phyloP scores from a whole-genome alignment of 306 rosid genomes.

The Malus domestica region DNA sequence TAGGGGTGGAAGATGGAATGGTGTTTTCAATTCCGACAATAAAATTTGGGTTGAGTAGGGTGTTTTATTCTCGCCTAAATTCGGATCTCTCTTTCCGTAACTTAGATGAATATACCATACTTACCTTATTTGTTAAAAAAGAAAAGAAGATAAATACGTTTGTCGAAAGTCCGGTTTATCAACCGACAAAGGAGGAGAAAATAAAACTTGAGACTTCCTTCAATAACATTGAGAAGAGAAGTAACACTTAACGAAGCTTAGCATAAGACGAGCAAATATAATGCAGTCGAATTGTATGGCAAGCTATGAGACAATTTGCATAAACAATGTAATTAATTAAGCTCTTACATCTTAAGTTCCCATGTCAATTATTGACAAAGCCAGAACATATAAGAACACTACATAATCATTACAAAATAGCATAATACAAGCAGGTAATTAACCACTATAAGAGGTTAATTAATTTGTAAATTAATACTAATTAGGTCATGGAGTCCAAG shows the following conservation, averaged over 20 bases:
- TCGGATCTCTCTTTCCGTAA: no score
- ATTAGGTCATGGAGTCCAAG: slow-evolving; percentile 26
- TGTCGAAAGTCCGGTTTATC: no score
- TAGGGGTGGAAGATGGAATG: no score
- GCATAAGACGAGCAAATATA: no score
- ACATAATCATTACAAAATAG: not conserved
- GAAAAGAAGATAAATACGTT: no score
- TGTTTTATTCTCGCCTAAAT: no score
- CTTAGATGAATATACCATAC: no score
- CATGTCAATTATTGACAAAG: not conserved
- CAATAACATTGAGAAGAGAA: not conserved
- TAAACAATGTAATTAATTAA: not conserved
- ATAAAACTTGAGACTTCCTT: not conserved
- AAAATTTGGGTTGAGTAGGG: no score
- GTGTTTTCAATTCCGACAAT: no score
- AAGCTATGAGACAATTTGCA: not conserved
- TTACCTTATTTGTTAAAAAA: no score
- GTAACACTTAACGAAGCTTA: not conserved
- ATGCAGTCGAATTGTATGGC: not conserved
- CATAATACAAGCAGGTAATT: not conserved
- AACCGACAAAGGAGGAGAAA: not conserved
- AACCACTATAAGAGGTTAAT: not conserved
- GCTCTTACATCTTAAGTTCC: not conserved
- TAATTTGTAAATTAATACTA: no score
- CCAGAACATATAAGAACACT: not conserved